Base-by-base conservation (phyloP, 768 basidiomycete species). In the Tylopilus subfusipes region DNA sequence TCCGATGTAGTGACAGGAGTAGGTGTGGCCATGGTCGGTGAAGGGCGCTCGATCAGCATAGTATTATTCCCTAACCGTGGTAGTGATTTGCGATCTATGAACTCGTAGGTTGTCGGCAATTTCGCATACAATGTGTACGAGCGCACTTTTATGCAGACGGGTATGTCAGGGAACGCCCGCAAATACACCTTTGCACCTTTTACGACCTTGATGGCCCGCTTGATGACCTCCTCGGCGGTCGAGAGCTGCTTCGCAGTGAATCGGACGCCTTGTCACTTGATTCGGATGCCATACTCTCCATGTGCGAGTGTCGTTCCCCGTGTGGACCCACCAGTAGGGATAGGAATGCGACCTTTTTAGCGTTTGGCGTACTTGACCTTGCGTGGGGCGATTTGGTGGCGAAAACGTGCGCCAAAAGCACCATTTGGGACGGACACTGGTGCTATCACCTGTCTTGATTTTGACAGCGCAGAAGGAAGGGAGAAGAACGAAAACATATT, bases 151-250 rank as follows among this genome's bases (percentile, higher is more conserved):
- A 98, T 86, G 76, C 95, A 97, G 55, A 99, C 94, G 3, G 95
- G 94, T 54, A 97, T 86, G 73, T 98, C 94, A 5, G 97, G 96
- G 74, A 98, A 98, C 39, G 98, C 87, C 48, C 95, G 79, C 71
- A 96, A 65, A 68, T 81, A 94, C 40, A 93, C 83, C 72, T 93
- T 90, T 33, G 83, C 79, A 7, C 95, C 93, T 67, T 98, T 98
- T 42, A 98, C 78, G 12, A 82, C 69, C 73, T 97, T 98, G 56
- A 97, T 78, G 68, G 93, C 94, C 64, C 90, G 80, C 76, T 89
- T 86, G 54, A 98, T 84, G 42, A 93, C 87, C 52, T 92, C 90
- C 72, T 93, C 86, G 0, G 88, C 91, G 0, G 89, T 85, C 50
- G 83, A 80, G 18, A 99, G 82, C 75, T 96, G 93, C 71, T 96